Evolutionary conservation across 257 asterid species (phyloP).

Genomic region (Ilex asprella): DNA sequence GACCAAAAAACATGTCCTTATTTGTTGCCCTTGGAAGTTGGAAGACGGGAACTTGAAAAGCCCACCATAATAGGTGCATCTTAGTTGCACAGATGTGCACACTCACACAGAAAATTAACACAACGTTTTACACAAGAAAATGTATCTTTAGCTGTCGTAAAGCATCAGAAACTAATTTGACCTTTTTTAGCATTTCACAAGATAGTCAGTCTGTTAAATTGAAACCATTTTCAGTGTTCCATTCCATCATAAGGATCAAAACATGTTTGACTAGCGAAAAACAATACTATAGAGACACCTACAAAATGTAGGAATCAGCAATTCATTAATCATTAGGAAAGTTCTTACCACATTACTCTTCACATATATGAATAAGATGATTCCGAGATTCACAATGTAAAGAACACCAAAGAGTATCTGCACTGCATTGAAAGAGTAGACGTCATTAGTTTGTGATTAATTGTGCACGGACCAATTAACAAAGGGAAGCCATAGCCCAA

Average conservation of each 20-base stretch:
- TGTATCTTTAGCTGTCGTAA: not conserved
- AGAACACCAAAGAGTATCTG: constrained; percentile 84
- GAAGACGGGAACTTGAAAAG: too few relatives aligned
- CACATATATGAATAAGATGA: constrained; percentile 64
- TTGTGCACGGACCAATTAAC: not conserved
- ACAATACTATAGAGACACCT: not conserved
- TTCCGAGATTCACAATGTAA: constrained; percentile 71
- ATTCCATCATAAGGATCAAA: too few relatives aligned
- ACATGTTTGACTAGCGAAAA: not conserved
- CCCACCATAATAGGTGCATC: too few relatives aligned
- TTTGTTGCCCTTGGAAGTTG: too few relatives aligned
- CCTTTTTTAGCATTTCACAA: not conserved
- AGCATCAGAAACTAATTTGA: not conserved
- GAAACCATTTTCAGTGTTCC: not conserved
- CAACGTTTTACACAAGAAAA: not conserved
- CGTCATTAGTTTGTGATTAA: not conserved
- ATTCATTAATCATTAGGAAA: constrained; percentile 2
- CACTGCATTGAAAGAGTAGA: constrained; percentile 22
- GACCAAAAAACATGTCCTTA: too few relatives aligned
- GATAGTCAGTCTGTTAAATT: not conserved
- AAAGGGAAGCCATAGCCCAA: not conserved
- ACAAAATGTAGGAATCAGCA: not conserved
- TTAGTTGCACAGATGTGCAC: too few relatives aligned
- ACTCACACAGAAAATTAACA: too few relatives aligned
- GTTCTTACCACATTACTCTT: constrained; percentile 79